phyloP scores from a whole-genome alignment of 306 rosid species.

The Psophocarpus tetragonolobus region DNA sequence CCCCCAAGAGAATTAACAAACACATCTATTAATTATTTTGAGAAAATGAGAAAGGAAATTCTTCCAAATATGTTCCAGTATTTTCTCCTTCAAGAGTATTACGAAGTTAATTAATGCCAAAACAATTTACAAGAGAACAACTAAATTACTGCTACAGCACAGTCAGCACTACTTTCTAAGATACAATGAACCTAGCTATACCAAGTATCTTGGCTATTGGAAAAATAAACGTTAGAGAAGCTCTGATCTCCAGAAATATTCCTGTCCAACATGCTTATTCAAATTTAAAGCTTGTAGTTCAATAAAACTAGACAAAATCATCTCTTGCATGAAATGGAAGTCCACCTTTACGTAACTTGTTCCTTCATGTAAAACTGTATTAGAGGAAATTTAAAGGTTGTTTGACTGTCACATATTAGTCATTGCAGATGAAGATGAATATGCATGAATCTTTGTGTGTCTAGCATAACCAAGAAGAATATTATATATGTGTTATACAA shows the following conservation, averaged over 20 bases:
- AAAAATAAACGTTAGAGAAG: not conserved
- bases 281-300: not conserved
- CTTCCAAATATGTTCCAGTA: not conserved
- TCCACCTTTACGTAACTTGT: not conserved
- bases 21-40: not conserved
- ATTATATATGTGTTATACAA: too few species aligned
- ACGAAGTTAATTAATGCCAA: not conserved
- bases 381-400: not conserved
- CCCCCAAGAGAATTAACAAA: not conserved
- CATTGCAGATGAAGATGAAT: too few species aligned
- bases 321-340: not conserved
- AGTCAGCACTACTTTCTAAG: not conserved
- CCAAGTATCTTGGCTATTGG: not conserved
- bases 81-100: not conserved
- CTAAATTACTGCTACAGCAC: not conserved
- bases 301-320: not conserved
- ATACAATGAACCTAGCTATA: not conserved
- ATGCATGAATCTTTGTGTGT: too few species aligned
- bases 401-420: not conserved
- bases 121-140: not conserved
- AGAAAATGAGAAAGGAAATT: not conserved
- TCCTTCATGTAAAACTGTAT: constrained; percentile 5
- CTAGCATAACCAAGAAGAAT: too few species aligned
- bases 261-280: not conserved
- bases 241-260: not conserved